A percentile compares a stretch with the other conserved stretches of the same genome.
phyloP scores from a whole-genome alignment of 768 basidiomycete species.

The Agaricus sinodeliciosus region DNA sequence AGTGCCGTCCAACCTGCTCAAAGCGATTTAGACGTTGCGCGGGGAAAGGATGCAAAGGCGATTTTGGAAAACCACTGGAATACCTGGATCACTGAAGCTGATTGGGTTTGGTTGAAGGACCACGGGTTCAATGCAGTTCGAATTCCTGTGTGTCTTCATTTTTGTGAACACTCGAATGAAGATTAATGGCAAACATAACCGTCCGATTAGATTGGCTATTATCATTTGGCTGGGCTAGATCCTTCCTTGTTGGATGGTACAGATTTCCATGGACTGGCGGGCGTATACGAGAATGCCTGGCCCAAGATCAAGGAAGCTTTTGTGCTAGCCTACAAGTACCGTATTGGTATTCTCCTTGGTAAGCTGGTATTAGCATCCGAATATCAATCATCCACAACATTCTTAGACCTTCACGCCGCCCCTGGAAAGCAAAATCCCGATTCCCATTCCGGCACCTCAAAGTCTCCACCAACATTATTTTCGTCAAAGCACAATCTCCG shows the following conservation, averaged over 20 bases:
- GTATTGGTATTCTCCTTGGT: conserved; percentile 75
- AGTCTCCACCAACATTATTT: conserved; percentile 45
- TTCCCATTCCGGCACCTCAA: conserved; percentile 58
- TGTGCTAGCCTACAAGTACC: conserved; percentile 43
- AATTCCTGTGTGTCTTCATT: conserved; percentile 42
- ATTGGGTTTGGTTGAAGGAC: conserved; percentile 55
- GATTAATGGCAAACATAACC: neutral
- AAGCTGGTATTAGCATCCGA: conserved; percentile 11
- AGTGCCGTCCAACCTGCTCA: conserved; percentile 47
- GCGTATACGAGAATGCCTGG: conserved; percentile 65
- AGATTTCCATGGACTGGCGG: conserved; percentile 48
- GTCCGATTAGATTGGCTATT: conserved; percentile 56
- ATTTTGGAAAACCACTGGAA: conserved; percentile 70
- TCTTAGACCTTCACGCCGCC: conserved; percentile 70
- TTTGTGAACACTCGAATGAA: conserved; percentile 5
- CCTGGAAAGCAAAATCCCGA: conserved; percentile 72
- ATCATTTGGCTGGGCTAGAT: conserved; percentile 59
- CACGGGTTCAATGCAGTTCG: conserved; percentile 58
- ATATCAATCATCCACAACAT: too few relatives aligned
- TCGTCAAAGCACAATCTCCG: conserved; percentile 33
- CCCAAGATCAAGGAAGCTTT: conserved; percentile 52
- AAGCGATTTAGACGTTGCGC: conserved; percentile 68
- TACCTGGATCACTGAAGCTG: conserved; percentile 56
- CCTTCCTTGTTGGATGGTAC: conserved; percentile 54
- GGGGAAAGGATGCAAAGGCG: conserved; percentile 39